Evolutionary conservation across 352 stramenopile species (phyloP), one percentile per base, ranked within the genome.

Genomic region (Phytophthora kernoviae): DNA sequence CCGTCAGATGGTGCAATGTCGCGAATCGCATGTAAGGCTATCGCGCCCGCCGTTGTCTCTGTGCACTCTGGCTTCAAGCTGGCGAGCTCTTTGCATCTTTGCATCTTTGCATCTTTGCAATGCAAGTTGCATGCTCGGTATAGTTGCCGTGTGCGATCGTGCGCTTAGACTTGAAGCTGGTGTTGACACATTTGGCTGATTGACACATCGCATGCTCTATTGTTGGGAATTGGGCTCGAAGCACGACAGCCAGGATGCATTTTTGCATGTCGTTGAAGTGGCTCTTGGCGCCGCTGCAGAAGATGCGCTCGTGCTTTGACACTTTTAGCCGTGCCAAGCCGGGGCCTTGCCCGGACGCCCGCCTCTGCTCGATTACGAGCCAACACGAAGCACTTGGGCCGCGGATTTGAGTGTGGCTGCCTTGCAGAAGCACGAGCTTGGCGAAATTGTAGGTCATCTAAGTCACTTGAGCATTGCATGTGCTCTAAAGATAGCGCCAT

Each of bases 121-220:
- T n/a, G n/a, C n/a, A n/a, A 41, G 18, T 4, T 15, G 14, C 9
- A 17, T 41, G 34, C 12, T 6, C 6, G 30, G 6, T 6, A 5
- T 11, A 34, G 30, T 34, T 34, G 30, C 30, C 30, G 14, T 39
- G 33, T 54, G 33, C 40, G 37, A 62, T 71, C 42, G 66, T 46
- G 30, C 7, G 11, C 4, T 58, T 48, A 37, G 21, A 59, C 46
- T 71, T 70, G 65, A 75, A 68, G 41, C 15, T 47, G 11, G 41
- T 18, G 22, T 33, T 47, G 18, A 33, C 41, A 21, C 18, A 47
- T 27, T 21, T 33, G 20, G 22, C 20, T 1, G 41, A 47, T 33
- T 33, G 37, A 43, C n/a, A 21, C 37, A 43, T 43, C 37, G 37
- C 37, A 14, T 43, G 37, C 37, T 43, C 37, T 43, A 43, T 20